Base-by-base conservation (phyloP, 2,329 filamentous ascomycete species). In the Colletotrichum musicola region DNA sequence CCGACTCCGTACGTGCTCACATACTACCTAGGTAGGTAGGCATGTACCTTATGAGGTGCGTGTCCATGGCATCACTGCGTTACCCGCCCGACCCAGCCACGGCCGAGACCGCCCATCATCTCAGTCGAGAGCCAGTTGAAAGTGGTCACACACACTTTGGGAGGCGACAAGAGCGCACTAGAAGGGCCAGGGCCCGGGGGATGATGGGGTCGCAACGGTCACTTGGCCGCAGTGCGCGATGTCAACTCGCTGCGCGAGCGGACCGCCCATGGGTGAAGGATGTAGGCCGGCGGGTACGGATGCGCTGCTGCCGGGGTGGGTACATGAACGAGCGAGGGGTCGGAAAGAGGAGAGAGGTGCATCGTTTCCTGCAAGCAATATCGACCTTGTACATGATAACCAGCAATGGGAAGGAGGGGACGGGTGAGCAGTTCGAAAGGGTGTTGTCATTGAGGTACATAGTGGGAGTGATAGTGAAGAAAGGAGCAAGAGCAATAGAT, bases 101-200 rank as follows among this genome's bases (percentile, higher is more conserved):
- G 74, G 74, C 75, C 76, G 75, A 74, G 78, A 76, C 78, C 76
- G 74, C 72, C 49, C 63, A 71, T 63, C 47, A 66, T 63, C 68
- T 71, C 71, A 57, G 49, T 74, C 71, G 62, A 69, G 64, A 72
- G 69, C 75, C 75, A 74, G 72, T 71, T 71, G 70, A 72, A 72
- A 66, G 71, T 69, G 59, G 60, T 72, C 63, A 64, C 55, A 69
- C 62, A 64, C 30, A 42, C 44, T 20, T 51, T 61, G 16, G 20
- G 57, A 35, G 38, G 62, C 46, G 66, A 46, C 47, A 16, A 61
- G 10, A 13, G 7, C 30, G 10, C 57, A 56, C 63, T 61, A 68
- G 46, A n/a, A 38, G 6, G 49, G 49, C 55, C 49, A 38, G 49
- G 51, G 27, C 62, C 50, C 42, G 9, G 49, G 53, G 38, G 13